These are phyloP conservation scores for Trichocladium uniseriatum DNA, from an alignment of 495 filamentous ascomycete genomes.

Conservation along the genomic window DNA sequence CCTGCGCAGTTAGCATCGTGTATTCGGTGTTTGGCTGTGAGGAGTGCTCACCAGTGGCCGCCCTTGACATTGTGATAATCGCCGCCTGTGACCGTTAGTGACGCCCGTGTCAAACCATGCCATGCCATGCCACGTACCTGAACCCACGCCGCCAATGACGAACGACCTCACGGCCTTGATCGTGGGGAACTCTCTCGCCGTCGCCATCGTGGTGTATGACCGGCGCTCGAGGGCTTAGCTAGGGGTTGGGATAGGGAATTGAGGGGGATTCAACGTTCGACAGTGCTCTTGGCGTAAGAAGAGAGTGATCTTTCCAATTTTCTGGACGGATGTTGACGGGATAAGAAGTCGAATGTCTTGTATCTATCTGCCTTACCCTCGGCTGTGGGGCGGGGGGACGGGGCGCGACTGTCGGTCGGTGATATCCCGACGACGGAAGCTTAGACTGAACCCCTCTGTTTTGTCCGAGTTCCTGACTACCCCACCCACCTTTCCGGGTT, in stretches of 20 bases:
- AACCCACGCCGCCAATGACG: conserved; percentile 77
- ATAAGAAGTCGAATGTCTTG: too few species aligned
- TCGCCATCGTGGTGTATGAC: conserved; percentile 28
- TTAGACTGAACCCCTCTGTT: too few species aligned
- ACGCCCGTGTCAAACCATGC: too few species aligned
- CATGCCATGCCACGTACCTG: conserved; percentile 48
- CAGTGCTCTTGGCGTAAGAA: too few species aligned
- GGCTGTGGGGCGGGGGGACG: conserved; percentile 1
- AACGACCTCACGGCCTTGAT: conserved; percentile 77
- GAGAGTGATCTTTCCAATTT: too few species aligned
- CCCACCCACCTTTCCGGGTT: too few species aligned
- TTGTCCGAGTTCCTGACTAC: too few species aligned
- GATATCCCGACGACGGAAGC: conserved; percentile 17
- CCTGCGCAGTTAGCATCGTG: conserved; percentile 31
- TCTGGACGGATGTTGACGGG: too few species aligned
- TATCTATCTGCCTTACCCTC: not conserved
- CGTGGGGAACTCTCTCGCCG: conserved; percentile 48
- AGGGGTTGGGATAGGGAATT: too few species aligned
- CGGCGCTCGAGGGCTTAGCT: too few species aligned
- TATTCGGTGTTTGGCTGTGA: not conserved
- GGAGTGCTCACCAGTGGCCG: conserved; percentile 66
- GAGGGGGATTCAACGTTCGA: too few species aligned
- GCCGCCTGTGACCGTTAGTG: conserved; percentile 49
- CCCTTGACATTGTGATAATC: conserved; percentile 95
- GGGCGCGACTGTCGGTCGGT: conserved; percentile 11